Base-by-base conservation (phyloP, 164 flowering plant species). In the Vitis cinerea region DNA sequence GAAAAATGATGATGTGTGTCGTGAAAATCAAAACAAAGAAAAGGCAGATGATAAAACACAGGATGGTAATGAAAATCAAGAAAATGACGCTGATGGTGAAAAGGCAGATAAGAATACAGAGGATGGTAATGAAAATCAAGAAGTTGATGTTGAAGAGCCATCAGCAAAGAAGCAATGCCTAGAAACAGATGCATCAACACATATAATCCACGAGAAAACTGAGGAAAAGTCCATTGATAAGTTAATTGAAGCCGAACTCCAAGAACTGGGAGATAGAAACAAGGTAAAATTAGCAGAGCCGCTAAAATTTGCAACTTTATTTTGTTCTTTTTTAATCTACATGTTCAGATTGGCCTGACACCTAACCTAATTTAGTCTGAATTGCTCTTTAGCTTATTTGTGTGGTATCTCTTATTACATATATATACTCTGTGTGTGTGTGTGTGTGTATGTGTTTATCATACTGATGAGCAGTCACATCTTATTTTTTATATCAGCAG, bases 171-270 rank as follows among this genome's bases (percentile, higher is more conserved):
- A 84, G 66, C 90, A 85, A 62, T 79, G 83, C 56, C 60, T 80
- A 10, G 90, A 82, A 62, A 59, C 71, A 37, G 71, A 44, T 65
- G 56, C 70, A 65, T 16, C 80, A 59, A 77, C 83, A 55, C 15
- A 50, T 70, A 71, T 56, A 56, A 72, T 55, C 16, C 23, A n/a
- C 54, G 66, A 65, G 14, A 72, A 78, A 59, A 69, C 63, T 69
- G 86, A 82, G 72, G 79, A 85, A 71, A 81, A 81, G 75, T 87
- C 94, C 57, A 78, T 91, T 82, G 99, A 95, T 84, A 78, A 81
- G 81, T 75, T 86, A 53, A 90, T 91, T 85, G 99, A 95, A 69
- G 98, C 72, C 29, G 98, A 93, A 79, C 82, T 95, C 6, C 66
- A 84, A 70, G 94, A 93, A 75, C 76, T 95, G 72, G 88, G 85